Conservation (phyloP, 2,329 filamentous ascomycete genomes). For the Elsinoe ampelina region DNA sequence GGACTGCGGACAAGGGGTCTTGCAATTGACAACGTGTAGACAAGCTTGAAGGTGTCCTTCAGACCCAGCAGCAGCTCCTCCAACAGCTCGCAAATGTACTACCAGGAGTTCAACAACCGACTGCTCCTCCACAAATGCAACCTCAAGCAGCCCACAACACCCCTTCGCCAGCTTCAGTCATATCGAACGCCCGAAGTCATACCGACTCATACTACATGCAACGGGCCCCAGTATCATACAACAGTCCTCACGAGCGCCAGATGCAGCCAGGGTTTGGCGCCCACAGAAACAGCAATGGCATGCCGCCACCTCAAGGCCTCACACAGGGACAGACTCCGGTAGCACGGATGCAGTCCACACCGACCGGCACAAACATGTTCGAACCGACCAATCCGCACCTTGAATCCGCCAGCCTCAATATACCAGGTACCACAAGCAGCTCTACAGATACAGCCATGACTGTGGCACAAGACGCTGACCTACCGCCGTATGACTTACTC, state of each 20-base stretch:
- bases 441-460: constrained; percentile 19
- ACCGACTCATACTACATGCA: constrained; percentile 8
- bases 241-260: constrained; percentile 19
- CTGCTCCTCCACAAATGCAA: constrained; percentile 15
- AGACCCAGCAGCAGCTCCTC: constrained; percentile 38
- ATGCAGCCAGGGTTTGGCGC: background rate
- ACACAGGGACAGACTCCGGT: constrained; percentile 19
- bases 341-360: constrained; percentile 12
- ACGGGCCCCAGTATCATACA: background rate
- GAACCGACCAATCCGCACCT: constrained; percentile 35
- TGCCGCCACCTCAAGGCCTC: constrained; percentile 15
- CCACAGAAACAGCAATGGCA: constrained; percentile 17
- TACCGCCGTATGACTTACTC: constrained; percentile 51
- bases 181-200: constrained; percentile 6
- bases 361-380: constrained; percentile 22
- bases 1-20: background rate
- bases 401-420: constrained; percentile 50
- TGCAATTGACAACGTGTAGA: constrained; percentile 25
- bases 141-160: background rate
- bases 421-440: constrained; percentile 34
- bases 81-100: constrained; percentile 31
- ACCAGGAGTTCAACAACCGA: background rate
- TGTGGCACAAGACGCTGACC: constrained; percentile 36
- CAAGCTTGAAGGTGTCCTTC: constrained; percentile 37
- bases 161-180: constrained; percentile 2